Conservation (phyloP, 208 protist genomes). For the Trypanosoma melophagium region DNA sequence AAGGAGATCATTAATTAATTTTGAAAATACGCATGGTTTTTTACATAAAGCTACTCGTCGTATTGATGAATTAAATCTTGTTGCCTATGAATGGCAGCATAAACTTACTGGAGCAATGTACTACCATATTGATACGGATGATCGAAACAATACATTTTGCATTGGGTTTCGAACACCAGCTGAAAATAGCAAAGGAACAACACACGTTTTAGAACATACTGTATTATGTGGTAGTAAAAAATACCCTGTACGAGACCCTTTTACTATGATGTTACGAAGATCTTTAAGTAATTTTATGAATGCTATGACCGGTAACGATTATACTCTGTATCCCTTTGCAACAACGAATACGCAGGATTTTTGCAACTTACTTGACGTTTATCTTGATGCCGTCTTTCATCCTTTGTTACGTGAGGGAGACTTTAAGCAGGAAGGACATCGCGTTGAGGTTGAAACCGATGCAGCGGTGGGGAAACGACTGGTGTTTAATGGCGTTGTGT, state of each 20-base stretch:
- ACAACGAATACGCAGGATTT: slow-evolving; percentile 93
- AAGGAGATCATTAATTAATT: slow-evolving; percentile 27
- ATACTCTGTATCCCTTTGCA: slow-evolving; percentile 93
- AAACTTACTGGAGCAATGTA: slow-evolving; percentile 69
- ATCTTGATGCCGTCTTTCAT: slow-evolving; percentile 92
- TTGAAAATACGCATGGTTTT: slow-evolving; percentile 71
- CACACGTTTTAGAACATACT: slow-evolving; percentile 97
- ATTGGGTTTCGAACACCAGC: slow-evolving; percentile 96
- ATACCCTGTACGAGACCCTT: slow-evolving; percentile 93
- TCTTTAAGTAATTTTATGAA: slow-evolving; percentile 93
- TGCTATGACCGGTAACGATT: slow-evolving; percentile 92
- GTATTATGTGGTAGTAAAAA: slow-evolving; percentile 95
- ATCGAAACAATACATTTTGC: slow-evolving; percentile 96
- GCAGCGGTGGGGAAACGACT: slow-evolving; percentile 36
- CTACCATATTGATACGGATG: slow-evolving; percentile 93
- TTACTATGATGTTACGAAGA: slow-evolving; percentile 91
- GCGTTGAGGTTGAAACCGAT: slow-evolving; percentile 72
- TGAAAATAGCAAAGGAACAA: slow-evolving; percentile 92
- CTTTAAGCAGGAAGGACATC: slow-evolving; percentile 92
- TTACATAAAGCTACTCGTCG: slow-evolving; percentile 43
- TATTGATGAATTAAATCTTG: slow-evolving; percentile 78
- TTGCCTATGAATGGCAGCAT: slow-evolving; percentile 80
- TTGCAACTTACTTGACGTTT: slow-evolving; percentile 91
- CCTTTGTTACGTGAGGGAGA: slow-evolving; percentile 88
- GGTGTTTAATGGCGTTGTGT: slow-evolving; percentile 91